These are phyloP conservation scores for Coelastrella sp. DNA, from an alignment of 139 green algal species.

Conservation along the genomic window DNA sequence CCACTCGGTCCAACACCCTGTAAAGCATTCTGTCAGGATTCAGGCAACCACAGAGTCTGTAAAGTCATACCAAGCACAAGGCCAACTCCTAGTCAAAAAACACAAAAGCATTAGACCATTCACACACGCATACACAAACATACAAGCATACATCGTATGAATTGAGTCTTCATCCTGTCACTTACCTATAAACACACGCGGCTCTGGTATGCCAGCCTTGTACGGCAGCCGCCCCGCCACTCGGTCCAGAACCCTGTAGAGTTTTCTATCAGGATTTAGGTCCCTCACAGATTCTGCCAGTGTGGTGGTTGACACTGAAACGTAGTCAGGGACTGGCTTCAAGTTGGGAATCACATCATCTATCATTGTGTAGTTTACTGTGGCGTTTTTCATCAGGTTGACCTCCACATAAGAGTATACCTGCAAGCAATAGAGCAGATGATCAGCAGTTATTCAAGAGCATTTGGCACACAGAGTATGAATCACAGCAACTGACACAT, in stretches of 20 bases:
- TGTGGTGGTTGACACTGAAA: not conserved
- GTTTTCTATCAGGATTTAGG: not conserved
- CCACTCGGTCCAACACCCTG: not conserved
- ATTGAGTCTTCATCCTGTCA: not conserved
- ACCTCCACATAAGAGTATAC: conserved; percentile 18
- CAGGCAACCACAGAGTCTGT: not conserved
- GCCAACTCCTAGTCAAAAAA: too few species aligned
- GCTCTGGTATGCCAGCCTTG: not conserved
- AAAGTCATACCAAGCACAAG: too few species aligned
- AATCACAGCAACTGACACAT: too few species aligned
- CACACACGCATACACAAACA: too few species aligned
- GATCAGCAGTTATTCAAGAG: too few species aligned
- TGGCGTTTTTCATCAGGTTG: conserved; percentile 24
- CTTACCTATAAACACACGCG: not conserved
- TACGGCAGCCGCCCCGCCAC: not conserved
- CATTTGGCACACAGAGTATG: too few species aligned
- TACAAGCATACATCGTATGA: too few species aligned
- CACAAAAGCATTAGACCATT: too few species aligned
- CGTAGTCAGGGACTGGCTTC: conserved; percentile 1
- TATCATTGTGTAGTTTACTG: conserved; percentile 5
- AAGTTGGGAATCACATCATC: conserved; percentile 20
- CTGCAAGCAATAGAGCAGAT: too few species aligned
- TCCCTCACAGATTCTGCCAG: not conserved
- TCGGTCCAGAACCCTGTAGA: not conserved
- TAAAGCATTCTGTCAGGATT: not conserved